phyloP scores from a whole-genome alignment of 1,139 yeast species.

The Suhomyces ambrosiae region DNA sequence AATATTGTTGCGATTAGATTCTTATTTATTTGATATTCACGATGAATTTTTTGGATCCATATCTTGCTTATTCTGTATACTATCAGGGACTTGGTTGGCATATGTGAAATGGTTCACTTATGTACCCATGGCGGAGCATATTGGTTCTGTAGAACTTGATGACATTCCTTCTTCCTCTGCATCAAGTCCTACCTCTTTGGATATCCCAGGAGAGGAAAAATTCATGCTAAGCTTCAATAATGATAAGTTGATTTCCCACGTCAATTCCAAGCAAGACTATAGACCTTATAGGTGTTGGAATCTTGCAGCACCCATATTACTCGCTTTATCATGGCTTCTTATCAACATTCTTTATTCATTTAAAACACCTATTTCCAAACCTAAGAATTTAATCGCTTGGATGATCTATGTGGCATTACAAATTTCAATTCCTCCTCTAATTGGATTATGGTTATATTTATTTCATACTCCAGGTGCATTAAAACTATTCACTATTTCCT shows the following conservation, averaged over 20 bases:
- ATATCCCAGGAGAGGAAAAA: background rate
- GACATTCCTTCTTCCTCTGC: conserved; percentile 5
- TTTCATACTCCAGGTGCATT: conserved; percentile 22
- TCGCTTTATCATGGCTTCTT: conserved; percentile 16
- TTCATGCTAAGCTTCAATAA: conserved; percentile 1
- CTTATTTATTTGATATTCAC: conserved; percentile 8
- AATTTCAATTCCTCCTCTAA: conserved; percentile 16
- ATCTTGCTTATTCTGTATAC: conserved; percentile 9
- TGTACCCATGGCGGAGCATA: background rate
- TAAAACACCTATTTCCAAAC: conserved; percentile 12
- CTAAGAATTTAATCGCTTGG: conserved; percentile 18
- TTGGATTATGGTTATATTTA: conserved; percentile 18
- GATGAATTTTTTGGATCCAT: conserved; percentile 8
- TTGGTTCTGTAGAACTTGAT: conserved; percentile 5
- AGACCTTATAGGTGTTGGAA: conserved; percentile 15
- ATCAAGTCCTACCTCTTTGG: background rate
- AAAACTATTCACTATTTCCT: conserved; percentile 14
- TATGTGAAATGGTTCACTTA: conserved; percentile 7
- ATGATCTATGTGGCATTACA: conserved; percentile 19
- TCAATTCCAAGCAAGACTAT: conserved; percentile 5
- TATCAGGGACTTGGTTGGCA: conserved; percentile 10
- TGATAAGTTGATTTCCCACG: background rate
- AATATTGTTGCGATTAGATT: conserved; percentile 8
- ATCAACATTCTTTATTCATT: conserved; percentile 14
- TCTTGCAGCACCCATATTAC: conserved; percentile 16